phyloP scores from a whole-genome alignment of 2,329 filamentous ascomycete genomes.

The Nigrospora sphaerica region DNA sequence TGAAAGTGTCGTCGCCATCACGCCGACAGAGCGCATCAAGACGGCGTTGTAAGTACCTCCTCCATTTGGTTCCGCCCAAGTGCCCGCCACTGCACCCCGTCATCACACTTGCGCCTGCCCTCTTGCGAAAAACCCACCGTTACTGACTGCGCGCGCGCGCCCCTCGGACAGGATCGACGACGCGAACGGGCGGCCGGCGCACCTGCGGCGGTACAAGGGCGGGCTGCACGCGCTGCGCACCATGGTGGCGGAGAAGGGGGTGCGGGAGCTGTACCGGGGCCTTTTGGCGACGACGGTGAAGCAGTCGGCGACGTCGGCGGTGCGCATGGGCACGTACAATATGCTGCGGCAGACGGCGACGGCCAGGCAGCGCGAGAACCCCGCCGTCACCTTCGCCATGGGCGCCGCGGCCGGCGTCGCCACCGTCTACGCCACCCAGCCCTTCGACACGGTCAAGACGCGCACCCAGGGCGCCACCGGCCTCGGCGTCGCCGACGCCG shows the following conservation, averaged over 20 bases:
- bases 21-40: slow-evolving; percentile 62
- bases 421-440: slow-evolving; percentile 53
- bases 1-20: slow-evolving; percentile 57
- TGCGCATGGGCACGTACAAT: slow-evolving; percentile 42
- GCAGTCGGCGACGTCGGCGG: slow-evolving; percentile 37
- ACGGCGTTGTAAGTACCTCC: slow-evolving; percentile 42
- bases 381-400: slow-evolving; percentile 10
- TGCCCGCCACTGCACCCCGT: too few relatives aligned
- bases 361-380: not conserved
- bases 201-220: slow-evolving; percentile 17
- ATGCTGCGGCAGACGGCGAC: slow-evolving; percentile 28
- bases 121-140: too few relatives aligned
- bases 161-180: slow-evolving; percentile 28
- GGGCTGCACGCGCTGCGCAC: slow-evolving; percentile 22
- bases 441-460: slow-evolving; percentile 59
- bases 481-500: slow-evolving; percentile 17
- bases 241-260: slow-evolving; percentile 14
- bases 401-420: too few relatives aligned
- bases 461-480: slow-evolving; percentile 52
- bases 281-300: slow-evolving; percentile 38
- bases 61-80: too few relatives aligned
- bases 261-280: slow-evolving; percentile 13
- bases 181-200: slow-evolving; percentile 14
- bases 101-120: too few relatives aligned
- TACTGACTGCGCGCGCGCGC: too few relatives aligned